These are phyloP conservation scores for Monosporascus sp. DNA, from an alignment of 2,329 filamentous ascomycete species.

Conservation along the genomic window DNA sequence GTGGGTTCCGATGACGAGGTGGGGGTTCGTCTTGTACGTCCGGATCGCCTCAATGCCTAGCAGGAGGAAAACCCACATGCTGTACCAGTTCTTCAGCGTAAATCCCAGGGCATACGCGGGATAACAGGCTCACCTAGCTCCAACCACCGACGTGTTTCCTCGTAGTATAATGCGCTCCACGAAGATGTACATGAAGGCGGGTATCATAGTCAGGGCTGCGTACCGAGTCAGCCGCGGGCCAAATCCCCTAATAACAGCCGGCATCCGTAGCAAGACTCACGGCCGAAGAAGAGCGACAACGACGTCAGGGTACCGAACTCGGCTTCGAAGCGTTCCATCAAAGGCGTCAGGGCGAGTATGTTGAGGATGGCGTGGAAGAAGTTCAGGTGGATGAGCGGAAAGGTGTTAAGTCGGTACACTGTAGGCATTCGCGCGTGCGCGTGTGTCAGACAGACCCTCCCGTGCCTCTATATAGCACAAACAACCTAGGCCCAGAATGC, in stretches of 20 bases:
- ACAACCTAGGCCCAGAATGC: neutral
- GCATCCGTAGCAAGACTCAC: constrained; percentile 48
- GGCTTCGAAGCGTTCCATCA: constrained; percentile 88
- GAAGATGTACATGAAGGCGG: constrained; percentile 74
- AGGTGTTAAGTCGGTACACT: constrained; percentile 94
- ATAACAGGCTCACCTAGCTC: constrained; percentile 61
- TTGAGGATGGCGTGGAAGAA: constrained; percentile 80
- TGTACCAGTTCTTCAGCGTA: constrained; percentile 32
- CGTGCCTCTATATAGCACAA: neutral
- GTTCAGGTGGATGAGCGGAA: constrained; percentile 77
- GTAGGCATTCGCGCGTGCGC: constrained; percentile 4
- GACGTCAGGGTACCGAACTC: constrained; percentile 88
- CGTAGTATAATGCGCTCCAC: constrained; percentile 70
- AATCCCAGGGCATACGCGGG: neutral
- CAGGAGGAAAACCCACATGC: constrained; percentile 89
- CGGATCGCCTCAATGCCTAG: constrained; percentile 81
- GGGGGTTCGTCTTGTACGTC: constrained; percentile 75
- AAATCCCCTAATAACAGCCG: neutral
- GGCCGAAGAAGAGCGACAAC: constrained; percentile 83
- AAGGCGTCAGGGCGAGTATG: constrained; percentile 71
- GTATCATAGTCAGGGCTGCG: constrained; percentile 73
- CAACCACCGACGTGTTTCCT: constrained; percentile 69
- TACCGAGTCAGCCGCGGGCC: neutral
- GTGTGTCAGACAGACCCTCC: neutral
- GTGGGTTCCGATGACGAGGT: constrained; percentile 57